A percentile compares a stretch with the other conserved stretches of the same genome.
phyloP scores from a whole-genome alignment of 306 rosid genomes.

The Notholithocarpus densiflorus region DNA sequence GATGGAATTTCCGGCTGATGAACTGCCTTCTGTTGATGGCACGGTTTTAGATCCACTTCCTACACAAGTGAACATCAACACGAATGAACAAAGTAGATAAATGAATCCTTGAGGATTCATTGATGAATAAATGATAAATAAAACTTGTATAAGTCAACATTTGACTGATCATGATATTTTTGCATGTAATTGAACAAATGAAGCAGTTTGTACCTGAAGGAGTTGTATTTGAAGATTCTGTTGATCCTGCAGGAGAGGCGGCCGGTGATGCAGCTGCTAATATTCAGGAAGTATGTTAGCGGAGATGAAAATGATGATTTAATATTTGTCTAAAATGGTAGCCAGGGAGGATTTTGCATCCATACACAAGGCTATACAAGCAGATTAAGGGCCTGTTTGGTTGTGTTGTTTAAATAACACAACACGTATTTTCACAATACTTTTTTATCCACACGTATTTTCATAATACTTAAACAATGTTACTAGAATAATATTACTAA shows the following conservation, averaged over 20 bases:
- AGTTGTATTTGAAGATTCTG: constrained; percentile 46
- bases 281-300: constrained; percentile 23
- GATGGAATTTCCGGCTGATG: constrained; percentile 55
- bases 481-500: no score
- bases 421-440: fast-evolving
- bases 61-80: constrained; percentile 27
- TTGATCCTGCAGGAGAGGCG: constrained; percentile 53
- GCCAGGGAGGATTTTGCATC: not conserved
- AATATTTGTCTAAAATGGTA: not conserved
- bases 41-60: constrained; percentile 55
- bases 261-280: constrained; percentile 57
- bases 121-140: not conserved
- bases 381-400: no score
- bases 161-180: not conserved
- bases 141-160: not conserved
- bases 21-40: constrained; percentile 43
- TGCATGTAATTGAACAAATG: not conserved
- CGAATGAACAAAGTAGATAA: not conserved
- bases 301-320: not conserved
- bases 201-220: constrained; percentile 52
- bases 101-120: not conserved
- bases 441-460: no score
- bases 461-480: no score
- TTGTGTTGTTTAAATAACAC: no score
- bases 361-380: not conserved